Evolutionary conservation across 176 grass and related monocot species (phyloP).

Genomic region (Saccharum officinarum): DNA sequence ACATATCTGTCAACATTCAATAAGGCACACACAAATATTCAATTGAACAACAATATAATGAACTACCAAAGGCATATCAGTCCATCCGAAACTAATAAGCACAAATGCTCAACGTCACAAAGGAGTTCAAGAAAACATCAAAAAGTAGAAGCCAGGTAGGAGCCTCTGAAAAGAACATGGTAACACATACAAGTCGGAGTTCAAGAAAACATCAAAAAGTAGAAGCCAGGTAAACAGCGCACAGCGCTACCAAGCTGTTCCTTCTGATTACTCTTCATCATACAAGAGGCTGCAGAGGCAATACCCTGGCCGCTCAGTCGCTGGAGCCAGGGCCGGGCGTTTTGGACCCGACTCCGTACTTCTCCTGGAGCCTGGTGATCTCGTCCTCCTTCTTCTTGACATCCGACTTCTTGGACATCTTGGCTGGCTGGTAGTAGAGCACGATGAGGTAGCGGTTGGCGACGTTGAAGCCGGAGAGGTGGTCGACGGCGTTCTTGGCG

Average conservation of each 20-base stretch:
- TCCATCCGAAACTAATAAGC: neutral
- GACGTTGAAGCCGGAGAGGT: constrained; percentile 99
- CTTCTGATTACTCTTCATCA: neutral
- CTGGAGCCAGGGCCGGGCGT: constrained; percentile 34
- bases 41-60: neutral
- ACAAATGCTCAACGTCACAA: neutral
- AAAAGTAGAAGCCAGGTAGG: neutral
- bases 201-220: neutral
- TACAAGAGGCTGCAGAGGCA: neutral
- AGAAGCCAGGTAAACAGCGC: neutral
- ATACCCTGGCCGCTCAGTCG: neutral
- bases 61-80: neutral
- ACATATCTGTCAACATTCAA: neutral
- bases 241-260: neutral
- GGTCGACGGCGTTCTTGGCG: constrained; percentile 99
- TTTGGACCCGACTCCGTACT: constrained; percentile 78
- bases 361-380: constrained; percentile 85
- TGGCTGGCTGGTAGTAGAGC: constrained; percentile 94
- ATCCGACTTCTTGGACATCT: constrained; percentile 96
- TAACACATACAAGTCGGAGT: neutral
- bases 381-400: constrained; percentile 96
- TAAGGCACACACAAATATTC: neutral
- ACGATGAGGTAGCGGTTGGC: constrained; percentile 99
- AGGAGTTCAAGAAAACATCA: neutral
- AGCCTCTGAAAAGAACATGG: neutral